A percentile compares a stretch with the other conserved stretches of the same genome.
Conservation (phyloP, 2,329 filamentous ascomycete species). For the Arthrobotrys conoides region DNA sequence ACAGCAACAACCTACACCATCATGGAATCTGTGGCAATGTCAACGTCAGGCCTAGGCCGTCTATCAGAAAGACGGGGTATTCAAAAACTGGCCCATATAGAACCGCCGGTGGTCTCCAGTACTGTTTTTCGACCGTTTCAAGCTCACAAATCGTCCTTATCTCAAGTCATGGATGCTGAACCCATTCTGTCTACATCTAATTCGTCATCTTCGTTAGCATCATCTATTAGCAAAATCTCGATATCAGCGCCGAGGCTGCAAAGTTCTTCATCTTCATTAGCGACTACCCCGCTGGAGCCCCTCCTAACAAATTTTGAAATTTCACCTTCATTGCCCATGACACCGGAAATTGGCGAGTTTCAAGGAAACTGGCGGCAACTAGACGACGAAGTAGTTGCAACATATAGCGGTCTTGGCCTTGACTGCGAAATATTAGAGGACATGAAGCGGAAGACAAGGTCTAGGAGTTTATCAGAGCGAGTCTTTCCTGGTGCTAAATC, state of each 20-base stretch:
- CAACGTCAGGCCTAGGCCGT: conserved; percentile 54
- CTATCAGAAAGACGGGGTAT: conserved; percentile 59
- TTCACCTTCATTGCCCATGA: conserved; percentile 57
- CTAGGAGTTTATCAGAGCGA: conserved; percentile 55
- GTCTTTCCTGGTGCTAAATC: conserved; percentile 37
- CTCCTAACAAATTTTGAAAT: conserved; percentile 52
- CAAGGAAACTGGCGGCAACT: conserved; percentile 59
- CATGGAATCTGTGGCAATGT: conserved; percentile 51
- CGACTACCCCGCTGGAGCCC: conserved; percentile 54
- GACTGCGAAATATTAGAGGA: conserved; percentile 60
- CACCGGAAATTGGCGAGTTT: conserved; percentile 59
- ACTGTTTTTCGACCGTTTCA: conserved; percentile 53
- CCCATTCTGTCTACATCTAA: conserved; percentile 55
- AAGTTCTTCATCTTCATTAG: conserved; percentile 51
- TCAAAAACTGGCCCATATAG: conserved; percentile 59
- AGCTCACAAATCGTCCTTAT: conserved; percentile 54
- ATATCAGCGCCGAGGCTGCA: conserved; percentile 56
- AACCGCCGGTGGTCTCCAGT: conserved; percentile 42
- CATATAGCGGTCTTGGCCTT: conserved; percentile 56
- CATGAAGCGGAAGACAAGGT: conserved; percentile 52
- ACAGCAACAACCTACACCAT: conserved; percentile 35
- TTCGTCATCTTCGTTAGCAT: conserved; percentile 54
- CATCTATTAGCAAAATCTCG: conserved; percentile 54
- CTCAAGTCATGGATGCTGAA: conserved; percentile 53
- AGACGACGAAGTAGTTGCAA: conserved; percentile 56